Evolutionary conservation across 2,329 filamentous ascomycete species (phyloP), one percentile per base, ranked within the genome.

Genomic region (Penicillium sp.): DNA sequence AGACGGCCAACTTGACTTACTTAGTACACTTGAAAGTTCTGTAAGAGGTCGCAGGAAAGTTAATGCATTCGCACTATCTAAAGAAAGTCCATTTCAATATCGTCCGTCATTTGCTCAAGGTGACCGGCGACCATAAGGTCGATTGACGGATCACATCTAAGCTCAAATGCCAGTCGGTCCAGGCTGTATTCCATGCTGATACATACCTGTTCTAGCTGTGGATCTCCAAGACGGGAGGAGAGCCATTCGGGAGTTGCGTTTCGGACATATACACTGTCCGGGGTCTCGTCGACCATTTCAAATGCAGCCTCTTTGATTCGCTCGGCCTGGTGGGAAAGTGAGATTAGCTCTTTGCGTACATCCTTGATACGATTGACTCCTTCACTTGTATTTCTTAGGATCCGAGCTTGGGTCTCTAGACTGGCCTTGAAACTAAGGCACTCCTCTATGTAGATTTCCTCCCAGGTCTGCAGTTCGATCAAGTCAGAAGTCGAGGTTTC

Each of bases 71-170:
- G 28, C 21, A 43, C 6, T 22, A 34, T 34, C 4, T 43, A 43
- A 43, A 43, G 29, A 34, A 43, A 43, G 15, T 43, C 42, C 31
- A 33, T 43, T 4, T 43, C 42, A 34, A 43, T 43, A 43, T 43
- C 29, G 3, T 43, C 42, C 1, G 21, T 34, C 42, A 43, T 43
- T 24, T 43, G 42, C 42, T 34, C 29, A 12, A 43, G 29, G 10
- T 43, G 42, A 8, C 29, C 29, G 15, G 42, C 29, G 1, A 43
- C 41, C 29, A 34, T 9, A 8, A 33, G 31, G 9, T 32, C 31
- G 3, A 43, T 34, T n/a, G 31, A 24, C 6, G 29, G 29, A 7
- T 43, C 29, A 1, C 15, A 24, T 24, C 42, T 43, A 43, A 43
- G 42, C 2, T 43, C 42, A 22, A 43, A 34, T 2, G 42, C 42